Base-by-base conservation (phyloP, 2,329 filamentous ascomycete species). In the Neobulgaria alba region DNA sequence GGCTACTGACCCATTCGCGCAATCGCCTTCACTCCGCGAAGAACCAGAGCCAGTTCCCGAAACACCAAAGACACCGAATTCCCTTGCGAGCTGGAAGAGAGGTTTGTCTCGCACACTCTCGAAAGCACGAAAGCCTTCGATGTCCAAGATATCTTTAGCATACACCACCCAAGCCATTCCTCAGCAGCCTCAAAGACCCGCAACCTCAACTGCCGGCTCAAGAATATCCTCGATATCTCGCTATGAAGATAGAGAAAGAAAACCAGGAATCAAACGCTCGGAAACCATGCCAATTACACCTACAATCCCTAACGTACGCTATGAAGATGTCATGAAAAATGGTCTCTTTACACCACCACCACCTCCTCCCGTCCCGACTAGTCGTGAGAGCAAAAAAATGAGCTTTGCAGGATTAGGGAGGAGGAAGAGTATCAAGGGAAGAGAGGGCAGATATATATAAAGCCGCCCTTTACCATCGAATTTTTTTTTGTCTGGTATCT, bases 1-100 rank as follows among this genome's bases (percentile, higher is more conserved):
- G 9, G 29, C 47, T 17, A 50, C 46, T 9, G 55, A 58, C 19
- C 55, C 56, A 14, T 58, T 53, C 20, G 46, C 47, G 10, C 34
- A 41, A 39, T 31, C 38, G 9, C 17, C n/a, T 36, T 31, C 10
- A 36, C 36, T 32, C 20, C 39, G 5, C 38, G 41, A 10, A 43
- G 42, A 10, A 23, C 31, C 12, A 41, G 5, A 15, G n/a, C 8
- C 21, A 9, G 36, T 35, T 5, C 45, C 50, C 9, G 38, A 26
- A 10, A 46, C 48, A 4, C 50, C 54, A 8, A 53, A 50, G 18
- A 56, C 54, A 10, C 49, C 52, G 1, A 51, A 43, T 4, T 42
- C 41, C 26, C 38, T 35, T 12, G 33, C 7, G 10, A 36, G 21
- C 8, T 52, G 50, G 42, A 54, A 51, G 37, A 47, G 45, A 17